These are phyloP conservation scores for Dalbergia cochinchinensis DNA, from an alignment of 306 rosid species.

Conservation along the genomic window DNA sequence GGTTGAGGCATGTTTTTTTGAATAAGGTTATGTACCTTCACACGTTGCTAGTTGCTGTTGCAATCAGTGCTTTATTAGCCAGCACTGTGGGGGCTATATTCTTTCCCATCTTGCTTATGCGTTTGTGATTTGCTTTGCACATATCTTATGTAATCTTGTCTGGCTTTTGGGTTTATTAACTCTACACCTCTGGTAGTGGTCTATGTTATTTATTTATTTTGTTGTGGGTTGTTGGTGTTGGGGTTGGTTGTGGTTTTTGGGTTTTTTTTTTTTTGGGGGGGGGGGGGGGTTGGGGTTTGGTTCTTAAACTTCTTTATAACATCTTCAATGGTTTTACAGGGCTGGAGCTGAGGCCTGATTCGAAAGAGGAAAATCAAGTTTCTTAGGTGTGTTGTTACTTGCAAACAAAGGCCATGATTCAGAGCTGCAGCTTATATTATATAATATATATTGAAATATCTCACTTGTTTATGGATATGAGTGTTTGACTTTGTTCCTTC, in stretches of 20 bases:
- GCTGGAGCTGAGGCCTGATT: background rate
- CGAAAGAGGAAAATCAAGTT: background rate
- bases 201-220: background rate
- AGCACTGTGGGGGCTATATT: slow-evolving; percentile 25
- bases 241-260: no score
- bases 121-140: slow-evolving; percentile 10
- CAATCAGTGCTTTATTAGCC: slow-evolving; percentile 1
- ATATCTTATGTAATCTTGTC: background rate
- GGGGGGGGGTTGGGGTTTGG: no score
- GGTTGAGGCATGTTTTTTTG: slow-evolving; percentile 27
- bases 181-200: background rate
- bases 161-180: slow-evolving; percentile 30
- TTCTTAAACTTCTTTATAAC: background rate
- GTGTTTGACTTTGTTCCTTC: slow-evolving; percentile 12
- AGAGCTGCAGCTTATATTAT: background rate
- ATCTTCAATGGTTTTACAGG: background rate
- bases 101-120: slow-evolving; percentile 22
- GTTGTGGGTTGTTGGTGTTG: no score
- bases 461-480: background rate
- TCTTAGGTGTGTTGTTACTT: background rate
- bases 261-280: no score
- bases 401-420: background rate
- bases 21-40: slow-evolving; percentile 17
- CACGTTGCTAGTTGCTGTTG: background rate
- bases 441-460: background rate